Conservation (phyloP, 495 filamentous ascomycete genomes). For the Hypoxylon intermedium region DNA sequence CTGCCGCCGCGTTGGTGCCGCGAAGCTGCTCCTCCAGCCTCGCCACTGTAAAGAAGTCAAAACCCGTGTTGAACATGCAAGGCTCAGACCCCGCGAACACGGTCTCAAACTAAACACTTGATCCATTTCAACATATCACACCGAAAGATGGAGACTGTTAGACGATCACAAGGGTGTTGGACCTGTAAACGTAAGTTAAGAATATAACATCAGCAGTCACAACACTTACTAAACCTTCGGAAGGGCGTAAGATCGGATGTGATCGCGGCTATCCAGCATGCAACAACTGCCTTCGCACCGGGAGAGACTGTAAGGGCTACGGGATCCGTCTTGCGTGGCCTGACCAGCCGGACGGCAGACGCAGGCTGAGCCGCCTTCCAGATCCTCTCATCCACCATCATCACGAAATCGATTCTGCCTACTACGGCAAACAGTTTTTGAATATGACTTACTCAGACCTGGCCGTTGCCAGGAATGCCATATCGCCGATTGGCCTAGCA, state of each 20-base stretch:
- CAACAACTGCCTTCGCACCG: constrained; percentile 48
- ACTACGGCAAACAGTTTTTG: constrained; percentile 43
- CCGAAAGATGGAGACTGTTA: constrained; percentile 42
- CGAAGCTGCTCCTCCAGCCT: constrained; percentile 39
- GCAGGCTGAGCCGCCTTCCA: constrained; percentile 40
- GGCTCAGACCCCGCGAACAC: constrained; percentile 33
- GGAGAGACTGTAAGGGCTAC: constrained; percentile 47
- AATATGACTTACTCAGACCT: constrained; percentile 43
- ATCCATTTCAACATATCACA: constrained; percentile 13
- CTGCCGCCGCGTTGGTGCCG: constrained; percentile 33
- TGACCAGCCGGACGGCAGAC: constrained; percentile 46
- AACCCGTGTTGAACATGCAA: constrained; percentile 42
- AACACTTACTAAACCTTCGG: constrained; percentile 26
- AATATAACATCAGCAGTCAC: constrained; percentile 38
- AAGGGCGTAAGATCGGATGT: constrained; percentile 51
- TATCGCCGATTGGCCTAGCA: constrained; percentile 34
- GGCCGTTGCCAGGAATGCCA: constrained; percentile 38
- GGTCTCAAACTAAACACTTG: constrained; percentile 31
- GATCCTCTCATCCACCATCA: constrained; percentile 39
- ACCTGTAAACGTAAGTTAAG: constrained; percentile 48
- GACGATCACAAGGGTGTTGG: constrained; percentile 47
- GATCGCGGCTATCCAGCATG: constrained; percentile 48
- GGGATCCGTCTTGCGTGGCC: constrained; percentile 49
- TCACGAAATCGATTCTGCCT: constrained; percentile 35
- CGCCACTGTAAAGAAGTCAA: constrained; percentile 35